Evolutionary conservation across 306 rosid species (phyloP).

Genomic region (Prunus davidiana): DNA sequence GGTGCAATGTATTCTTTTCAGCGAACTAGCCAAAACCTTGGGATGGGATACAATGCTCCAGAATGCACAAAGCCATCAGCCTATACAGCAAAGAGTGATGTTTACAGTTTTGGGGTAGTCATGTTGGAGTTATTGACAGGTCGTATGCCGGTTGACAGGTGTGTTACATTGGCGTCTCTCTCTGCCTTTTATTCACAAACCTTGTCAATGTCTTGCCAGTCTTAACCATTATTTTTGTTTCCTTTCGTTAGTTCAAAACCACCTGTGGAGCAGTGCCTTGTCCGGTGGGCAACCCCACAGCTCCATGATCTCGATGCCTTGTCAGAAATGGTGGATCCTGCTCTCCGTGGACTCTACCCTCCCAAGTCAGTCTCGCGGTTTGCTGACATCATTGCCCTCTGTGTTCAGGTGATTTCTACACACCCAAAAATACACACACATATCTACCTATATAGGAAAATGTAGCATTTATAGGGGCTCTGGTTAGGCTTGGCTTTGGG

Average conservation of each 20-base stretch:
- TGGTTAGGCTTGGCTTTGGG: not conserved
- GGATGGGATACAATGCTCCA: slow-evolving; percentile 85
- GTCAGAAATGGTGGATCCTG: slow-evolving; percentile 74
- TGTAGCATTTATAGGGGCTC: not conserved
- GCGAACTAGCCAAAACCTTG: slow-evolving; percentile 67
- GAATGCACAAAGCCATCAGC: slow-evolving; percentile 71
- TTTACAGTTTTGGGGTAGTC: slow-evolving; percentile 84
- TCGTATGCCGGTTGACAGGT: slow-evolving; percentile 82
- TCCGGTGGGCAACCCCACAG: slow-evolving; percentile 79
- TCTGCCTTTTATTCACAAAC: not conserved
- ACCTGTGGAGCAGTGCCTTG: slow-evolving; percentile 63
- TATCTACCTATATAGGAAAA: too few species aligned
- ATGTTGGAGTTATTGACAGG: slow-evolving; percentile 90
- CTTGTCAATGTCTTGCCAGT: not conserved
- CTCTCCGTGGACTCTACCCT: slow-evolving; percentile 82
- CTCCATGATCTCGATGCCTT: slow-evolving; percentile 69
- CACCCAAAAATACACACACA: not conserved
- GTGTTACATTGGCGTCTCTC: not conserved
- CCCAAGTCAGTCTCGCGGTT: slow-evolving; percentile 76
- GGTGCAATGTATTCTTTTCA: slow-evolving; percentile 13
- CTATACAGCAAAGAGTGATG: slow-evolving; percentile 70
- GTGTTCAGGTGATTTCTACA: slow-evolving; percentile 58
- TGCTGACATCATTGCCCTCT: slow-evolving; percentile 73
- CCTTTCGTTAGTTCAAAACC: slow-evolving; percentile 47
- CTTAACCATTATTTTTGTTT: not conserved